Percentiles rank a stretch among this genome's conserved stretches.
phyloP scores from a whole-genome alignment of 192 early-diverging fungal genomes.

The Coemansia sp. region DNA sequence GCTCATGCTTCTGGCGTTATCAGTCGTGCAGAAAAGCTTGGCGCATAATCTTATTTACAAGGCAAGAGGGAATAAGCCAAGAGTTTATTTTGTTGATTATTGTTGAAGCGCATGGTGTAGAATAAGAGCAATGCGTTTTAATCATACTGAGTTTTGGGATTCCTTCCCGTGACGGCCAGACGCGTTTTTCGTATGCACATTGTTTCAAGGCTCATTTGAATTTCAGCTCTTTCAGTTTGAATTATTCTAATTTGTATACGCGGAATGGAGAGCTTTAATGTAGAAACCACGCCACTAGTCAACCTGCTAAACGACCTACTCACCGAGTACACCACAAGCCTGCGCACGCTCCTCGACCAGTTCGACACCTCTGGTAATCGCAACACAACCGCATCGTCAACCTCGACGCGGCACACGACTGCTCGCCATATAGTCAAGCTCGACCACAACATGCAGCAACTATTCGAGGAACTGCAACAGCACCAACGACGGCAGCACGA shows the following conservation, averaged over 20 bases:
- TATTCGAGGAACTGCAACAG: conserved; percentile 29
- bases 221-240: background rate
- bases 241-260: background rate
- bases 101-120: no score
- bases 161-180: no score
- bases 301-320: conserved; percentile 33
- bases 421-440: conserved; percentile 17
- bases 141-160: no score
- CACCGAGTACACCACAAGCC: conserved; percentile 29
- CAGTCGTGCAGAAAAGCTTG: no score
- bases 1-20: no score
- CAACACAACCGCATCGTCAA: conserved; percentile 19
- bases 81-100: no score
- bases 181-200: no score
- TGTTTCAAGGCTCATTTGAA: background rate
- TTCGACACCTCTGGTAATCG: conserved; percentile 45
- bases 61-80: background rate
- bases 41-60: background rate
- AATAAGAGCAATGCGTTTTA: background rate
- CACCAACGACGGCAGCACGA: conserved; percentile 49
- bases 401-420: conserved; percentile 7
- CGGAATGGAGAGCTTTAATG: conserved; percentile 27
- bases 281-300: conserved; percentile 39
- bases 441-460: conserved; percentile 35
- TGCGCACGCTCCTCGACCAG: conserved; percentile 34